phyloP scores from a whole-genome alignment of 2,329 filamentous ascomycete genomes.

The Paraphoma chrysanthemicola region DNA sequence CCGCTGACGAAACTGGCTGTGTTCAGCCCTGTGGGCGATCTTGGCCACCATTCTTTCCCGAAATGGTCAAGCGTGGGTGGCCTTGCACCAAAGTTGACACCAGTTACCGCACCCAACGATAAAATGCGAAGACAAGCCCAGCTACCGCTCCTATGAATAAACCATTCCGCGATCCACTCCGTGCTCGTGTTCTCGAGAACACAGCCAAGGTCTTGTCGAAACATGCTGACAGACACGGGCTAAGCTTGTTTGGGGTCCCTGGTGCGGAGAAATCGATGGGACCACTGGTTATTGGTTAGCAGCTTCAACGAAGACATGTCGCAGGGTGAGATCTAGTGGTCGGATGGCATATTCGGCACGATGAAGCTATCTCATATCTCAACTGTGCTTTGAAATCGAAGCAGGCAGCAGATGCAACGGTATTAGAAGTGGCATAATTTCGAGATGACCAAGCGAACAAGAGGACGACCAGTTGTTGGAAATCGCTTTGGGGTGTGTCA shows the following conservation, averaged over 20 bases:
- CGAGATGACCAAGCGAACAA: too few relatives aligned
- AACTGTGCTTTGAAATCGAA: too few relatives aligned
- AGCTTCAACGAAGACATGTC: not conserved
- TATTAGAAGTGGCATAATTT: too few relatives aligned
- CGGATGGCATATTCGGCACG: not conserved
- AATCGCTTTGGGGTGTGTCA: too few relatives aligned
- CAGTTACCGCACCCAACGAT: not conserved
- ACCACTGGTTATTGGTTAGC: not conserved
- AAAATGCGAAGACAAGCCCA: not conserved
- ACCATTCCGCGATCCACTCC: not conserved
- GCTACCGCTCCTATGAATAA: not conserved
- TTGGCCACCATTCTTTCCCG: slow-evolving; percentile 23
- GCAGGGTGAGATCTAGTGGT: not conserved
- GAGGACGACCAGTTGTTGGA: too few relatives aligned
- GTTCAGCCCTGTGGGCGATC: slow-evolving; percentile 11
- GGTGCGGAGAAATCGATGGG: too few relatives aligned
- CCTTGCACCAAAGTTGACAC: not conserved
- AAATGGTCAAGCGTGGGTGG: slow-evolving; percentile 7
- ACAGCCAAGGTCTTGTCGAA: not conserved
- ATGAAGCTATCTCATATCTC: not conserved
- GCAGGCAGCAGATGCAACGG: not conserved
- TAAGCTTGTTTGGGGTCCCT: not conserved
- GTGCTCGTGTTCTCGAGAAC: not conserved
- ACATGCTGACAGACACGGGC: not conserved
- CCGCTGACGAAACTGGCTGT: slow-evolving; percentile 3